A percentile compares a stretch with the other conserved stretches of the same genome.
These are phyloP conservation scores for Tylopilus vinaceipallidus DNA, from an alignment of 768 basidiomycete genomes.

Conservation along the genomic window DNA sequence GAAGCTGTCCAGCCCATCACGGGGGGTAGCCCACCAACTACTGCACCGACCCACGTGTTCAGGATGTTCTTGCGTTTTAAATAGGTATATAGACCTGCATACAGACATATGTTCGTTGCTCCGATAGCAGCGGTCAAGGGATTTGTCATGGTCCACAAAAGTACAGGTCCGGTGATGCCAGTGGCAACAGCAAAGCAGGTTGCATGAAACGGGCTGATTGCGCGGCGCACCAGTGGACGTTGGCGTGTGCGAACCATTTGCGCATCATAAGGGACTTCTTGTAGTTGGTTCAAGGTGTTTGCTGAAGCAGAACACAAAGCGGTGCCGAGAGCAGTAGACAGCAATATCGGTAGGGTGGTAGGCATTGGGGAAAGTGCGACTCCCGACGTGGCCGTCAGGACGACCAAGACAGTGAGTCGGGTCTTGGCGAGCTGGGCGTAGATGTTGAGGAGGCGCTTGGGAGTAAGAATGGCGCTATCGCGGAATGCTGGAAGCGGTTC, in stretches of 20 bases:
- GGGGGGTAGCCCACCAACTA: constrained; percentile 92
- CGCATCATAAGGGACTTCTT: constrained; percentile 94
- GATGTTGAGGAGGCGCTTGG: constrained; percentile 53
- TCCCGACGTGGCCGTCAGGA: constrained; percentile 86
- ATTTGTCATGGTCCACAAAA: constrained; percentile 82
- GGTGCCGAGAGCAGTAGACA: constrained; percentile 87
- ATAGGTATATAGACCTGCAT: constrained; percentile 91
- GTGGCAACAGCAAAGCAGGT: constrained; percentile 73
- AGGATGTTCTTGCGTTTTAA: constrained; percentile 77
- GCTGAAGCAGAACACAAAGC: constrained; percentile 90
- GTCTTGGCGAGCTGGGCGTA: constrained; percentile 85
- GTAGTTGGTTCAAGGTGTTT: constrained; percentile 91
- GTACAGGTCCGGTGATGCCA: constrained; percentile 72
- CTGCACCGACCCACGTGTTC: constrained; percentile 94
- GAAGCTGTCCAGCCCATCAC: constrained; percentile 99
- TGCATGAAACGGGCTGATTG: constrained; percentile 85
- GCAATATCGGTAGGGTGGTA: constrained; percentile 75
- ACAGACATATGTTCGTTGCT: constrained; percentile 79
- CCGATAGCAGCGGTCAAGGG: constrained; percentile 85
- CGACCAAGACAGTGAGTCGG: constrained; percentile 78
- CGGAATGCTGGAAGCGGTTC: constrained; percentile 31
- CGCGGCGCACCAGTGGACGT: constrained; percentile 81
- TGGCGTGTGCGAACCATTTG: constrained; percentile 92
- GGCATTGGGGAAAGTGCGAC: constrained; percentile 92
- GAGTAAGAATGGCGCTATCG: constrained; percentile 43